Base-by-base conservation (phyloP, 257 asterid genomes). In the Ophiorrhiza pumila region DNA sequence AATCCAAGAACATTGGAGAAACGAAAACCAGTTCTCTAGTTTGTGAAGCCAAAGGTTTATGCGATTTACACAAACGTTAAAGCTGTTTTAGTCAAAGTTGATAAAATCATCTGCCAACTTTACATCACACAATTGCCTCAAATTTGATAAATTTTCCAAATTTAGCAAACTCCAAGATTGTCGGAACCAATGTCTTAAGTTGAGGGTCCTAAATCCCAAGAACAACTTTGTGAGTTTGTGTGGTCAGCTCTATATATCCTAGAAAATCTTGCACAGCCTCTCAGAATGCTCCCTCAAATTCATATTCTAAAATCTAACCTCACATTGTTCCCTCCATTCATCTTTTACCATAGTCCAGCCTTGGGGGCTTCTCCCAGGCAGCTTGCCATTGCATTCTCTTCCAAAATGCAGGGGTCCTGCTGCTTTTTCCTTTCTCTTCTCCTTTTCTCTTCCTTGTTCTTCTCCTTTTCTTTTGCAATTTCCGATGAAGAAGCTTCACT, bases 351-450 rank as follows among this genome's bases (percentile, higher is more conserved):
- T 68, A 49, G 46, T 43, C 61, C 42, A 9, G 67, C 68, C 71
- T 50, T 68, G 55, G 46, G 58, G 65, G 43, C 35, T 43, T 50
- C 57, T 66, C 70, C 72, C 46, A 27, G 72, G 76, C 69, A 73
- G 71, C 73, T 79, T 62, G 61, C 46, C 82, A 79, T 66, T 73
- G 72, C 75, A 63, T 71, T 47, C 75, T 49, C 46, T 15, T n/a
- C 35, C 47, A 79, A 66, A 71, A 76, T 76, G 78, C 77, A 60
- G 76, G 69, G 56, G 32, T 34, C 25, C 14, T 22, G 69, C 76
- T 50, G 62, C 65, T 57, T 29, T 50, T 22, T 76, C 65, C 34
- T 65, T 55, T 43, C 69, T 65, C 20, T 68, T 43, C n/a, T 74
- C 32, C 4, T 75, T 2, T 15, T 78, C 4, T 69, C 45, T 49